Conservation (phyloP, 2,329 filamentous ascomycete species). For the Xenoacremonium recifei region DNA sequence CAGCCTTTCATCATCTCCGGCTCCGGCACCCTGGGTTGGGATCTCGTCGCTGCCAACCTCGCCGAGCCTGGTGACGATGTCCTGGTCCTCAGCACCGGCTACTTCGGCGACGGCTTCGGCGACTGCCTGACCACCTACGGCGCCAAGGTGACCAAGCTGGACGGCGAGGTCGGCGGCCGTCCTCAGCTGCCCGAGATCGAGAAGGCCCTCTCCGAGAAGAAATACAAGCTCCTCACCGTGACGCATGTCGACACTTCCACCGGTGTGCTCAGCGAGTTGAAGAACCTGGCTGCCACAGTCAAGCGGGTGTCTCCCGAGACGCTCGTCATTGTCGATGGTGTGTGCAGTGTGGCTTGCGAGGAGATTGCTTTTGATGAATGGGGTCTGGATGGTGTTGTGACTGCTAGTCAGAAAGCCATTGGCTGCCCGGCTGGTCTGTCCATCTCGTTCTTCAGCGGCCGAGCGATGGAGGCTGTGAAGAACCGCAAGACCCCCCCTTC, state of each 20-base stretch:
- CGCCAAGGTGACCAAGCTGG: slow-evolving; percentile 84
- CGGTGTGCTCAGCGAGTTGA: slow-evolving; percentile 88
- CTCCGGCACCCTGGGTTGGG: slow-evolving; percentile 95
- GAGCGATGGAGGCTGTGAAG: slow-evolving; percentile 79
- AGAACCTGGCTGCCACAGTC: slow-evolving; percentile 78
- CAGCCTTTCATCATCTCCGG: slow-evolving; percentile 94
- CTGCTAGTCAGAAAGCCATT: slow-evolving; percentile 95
- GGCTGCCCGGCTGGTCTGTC: slow-evolving; percentile 91
- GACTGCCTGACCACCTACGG: slow-evolving; percentile 92
- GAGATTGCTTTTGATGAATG: slow-evolving; percentile 96
- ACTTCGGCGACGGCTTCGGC: slow-evolving; percentile 94
- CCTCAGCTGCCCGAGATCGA: slow-evolving; percentile 87
- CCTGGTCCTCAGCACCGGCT: slow-evolving; percentile 91
- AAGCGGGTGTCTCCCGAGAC: slow-evolving; percentile 87
- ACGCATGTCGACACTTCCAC: slow-evolving; percentile 98
- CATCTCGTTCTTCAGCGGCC: slow-evolving; percentile 89
- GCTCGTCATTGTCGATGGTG: slow-evolving; percentile 88
- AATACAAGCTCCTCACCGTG: slow-evolving; percentile 91
- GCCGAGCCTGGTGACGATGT: slow-evolving; percentile 87
- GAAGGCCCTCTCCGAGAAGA: slow-evolving; percentile 81
- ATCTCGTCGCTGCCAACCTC: slow-evolving; percentile 91
- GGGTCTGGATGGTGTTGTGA: slow-evolving; percentile 89
- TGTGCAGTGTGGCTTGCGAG: slow-evolving; percentile 95
- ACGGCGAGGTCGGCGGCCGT: slow-evolving; percentile 82
- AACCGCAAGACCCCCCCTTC: slow-evolving; percentile 76